Evolutionary conservation across 192 early-diverging fungal species (phyloP).

Genomic region (Linnemannia exigua): DNA sequence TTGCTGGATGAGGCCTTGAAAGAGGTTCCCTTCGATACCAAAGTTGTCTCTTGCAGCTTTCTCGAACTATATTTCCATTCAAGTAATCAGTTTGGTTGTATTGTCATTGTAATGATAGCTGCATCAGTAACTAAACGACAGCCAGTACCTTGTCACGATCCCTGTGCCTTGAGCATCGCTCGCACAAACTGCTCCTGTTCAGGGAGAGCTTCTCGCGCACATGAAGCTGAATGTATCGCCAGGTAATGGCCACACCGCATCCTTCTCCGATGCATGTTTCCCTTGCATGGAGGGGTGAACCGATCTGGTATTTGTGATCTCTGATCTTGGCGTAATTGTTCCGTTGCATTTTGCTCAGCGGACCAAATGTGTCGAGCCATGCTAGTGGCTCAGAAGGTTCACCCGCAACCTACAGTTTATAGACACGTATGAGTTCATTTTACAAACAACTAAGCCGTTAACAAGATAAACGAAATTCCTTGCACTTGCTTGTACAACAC

Average conservation of each 20-base stretch:
- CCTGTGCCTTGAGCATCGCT: not conserved
- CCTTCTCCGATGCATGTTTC: not conserved
- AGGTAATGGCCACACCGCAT: conserved; percentile 3
- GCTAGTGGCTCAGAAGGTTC: not conserved
- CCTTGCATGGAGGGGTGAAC: not conserved
- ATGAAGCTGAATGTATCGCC: conserved; percentile 1
- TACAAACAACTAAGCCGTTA: not conserved
- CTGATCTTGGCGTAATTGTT: conserved; percentile 6
- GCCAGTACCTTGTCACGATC: not conserved
- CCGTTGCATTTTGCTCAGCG: not conserved
- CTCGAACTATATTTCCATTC: conserved; percentile 15
- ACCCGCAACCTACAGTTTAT: not conserved
- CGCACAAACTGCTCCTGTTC: not conserved
- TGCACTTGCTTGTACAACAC: conserved; percentile 10
- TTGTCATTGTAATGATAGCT: not conserved
- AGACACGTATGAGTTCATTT: not conserved
- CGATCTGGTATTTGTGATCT: conserved; percentile 1
- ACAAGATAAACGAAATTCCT: conserved; percentile 3
- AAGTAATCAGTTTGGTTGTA: conserved; percentile 7
- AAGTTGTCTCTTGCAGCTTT: conserved; percentile 16
- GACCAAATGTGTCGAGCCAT: not conserved
- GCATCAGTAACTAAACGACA: conserved; percentile 9
- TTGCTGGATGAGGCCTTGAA: conserved; percentile 12
- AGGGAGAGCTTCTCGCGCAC: conserved; percentile 7
- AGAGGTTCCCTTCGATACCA: conserved; percentile 20